A percentile compares a stretch with the other conserved stretches of the same genome.
phyloP scores from a whole-genome alignment of 768 basidiomycete genomes.

The Pisolithus orientalis region DNA sequence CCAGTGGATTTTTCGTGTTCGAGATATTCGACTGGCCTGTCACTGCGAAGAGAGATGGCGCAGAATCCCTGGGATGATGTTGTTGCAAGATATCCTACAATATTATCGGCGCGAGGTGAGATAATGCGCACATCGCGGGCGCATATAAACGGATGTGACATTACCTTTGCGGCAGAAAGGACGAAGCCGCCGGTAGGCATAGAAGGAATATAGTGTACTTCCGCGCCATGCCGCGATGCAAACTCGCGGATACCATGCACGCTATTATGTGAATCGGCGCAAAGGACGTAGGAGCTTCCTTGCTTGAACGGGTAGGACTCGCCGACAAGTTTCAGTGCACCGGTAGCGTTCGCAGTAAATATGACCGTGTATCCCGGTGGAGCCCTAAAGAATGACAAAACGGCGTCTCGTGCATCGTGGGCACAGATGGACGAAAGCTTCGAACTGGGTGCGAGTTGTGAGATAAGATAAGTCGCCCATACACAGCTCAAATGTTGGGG shows the following conservation, averaged over 20 bases:
- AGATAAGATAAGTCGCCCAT: background rate
- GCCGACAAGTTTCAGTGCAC: constrained; percentile 74
- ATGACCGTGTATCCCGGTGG: constrained; percentile 73
- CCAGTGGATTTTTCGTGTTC: constrained; percentile 65
- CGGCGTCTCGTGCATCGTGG: constrained; percentile 62
- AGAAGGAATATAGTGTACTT: constrained; percentile 59
- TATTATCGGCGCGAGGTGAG: background rate
- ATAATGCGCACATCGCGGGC: background rate
- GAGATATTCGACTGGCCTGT: constrained; percentile 82
- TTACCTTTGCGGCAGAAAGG: constrained; percentile 51
- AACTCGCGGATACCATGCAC: constrained; percentile 78
- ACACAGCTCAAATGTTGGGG: background rate
- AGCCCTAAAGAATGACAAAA: constrained; percentile 73
- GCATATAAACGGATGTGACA: constrained; percentile 17
- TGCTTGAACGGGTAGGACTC: constrained; percentile 69
- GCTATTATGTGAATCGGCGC: constrained; percentile 78
- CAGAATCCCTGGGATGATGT: constrained; percentile 38
- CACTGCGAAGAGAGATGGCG: constrained; percentile 61
- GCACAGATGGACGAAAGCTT: constrained; percentile 60
- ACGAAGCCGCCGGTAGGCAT: constrained; percentile 63
- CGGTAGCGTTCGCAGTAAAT: constrained; percentile 77
- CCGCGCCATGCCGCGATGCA: constrained; percentile 48
- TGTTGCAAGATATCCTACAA: constrained; percentile 49
- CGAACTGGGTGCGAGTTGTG: constrained; percentile 41
- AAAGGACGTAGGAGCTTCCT: constrained; percentile 58